phyloP scores from a whole-genome alignment of 1,139 yeast genomes.

The Suhomyces terraborum region DNA sequence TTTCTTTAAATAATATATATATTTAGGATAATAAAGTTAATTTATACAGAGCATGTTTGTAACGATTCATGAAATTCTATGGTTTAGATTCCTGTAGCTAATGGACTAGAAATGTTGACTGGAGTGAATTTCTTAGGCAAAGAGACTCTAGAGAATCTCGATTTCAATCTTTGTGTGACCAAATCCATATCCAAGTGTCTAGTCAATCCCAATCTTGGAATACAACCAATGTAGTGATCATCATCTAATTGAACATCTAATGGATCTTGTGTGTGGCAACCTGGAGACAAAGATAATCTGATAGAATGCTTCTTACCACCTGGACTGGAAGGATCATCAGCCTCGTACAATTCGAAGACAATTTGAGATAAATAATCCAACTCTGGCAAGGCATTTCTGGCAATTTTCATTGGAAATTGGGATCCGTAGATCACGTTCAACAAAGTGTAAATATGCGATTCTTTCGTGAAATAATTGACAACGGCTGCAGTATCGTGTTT shows the following conservation, averaged over 20 bases:
- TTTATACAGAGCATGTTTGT: not conserved
- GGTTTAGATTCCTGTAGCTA: conserved; percentile 26
- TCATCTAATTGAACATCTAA: conserved; percentile 94
- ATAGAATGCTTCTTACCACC: conserved; percentile 83
- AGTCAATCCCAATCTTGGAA: conserved; percentile 85
- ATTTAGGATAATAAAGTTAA: conserved; percentile 6
- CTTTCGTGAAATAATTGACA: conserved; percentile 91
- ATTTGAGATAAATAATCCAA: conserved; percentile 94
- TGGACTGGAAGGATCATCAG: conserved; percentile 57
- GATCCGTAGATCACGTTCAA: conserved; percentile 89
- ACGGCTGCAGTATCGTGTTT: conserved; percentile 79
- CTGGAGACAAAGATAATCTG: conserved; percentile 88
- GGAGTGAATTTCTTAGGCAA: conserved; percentile 91
- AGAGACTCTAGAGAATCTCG: conserved; percentile 82
- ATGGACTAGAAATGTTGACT: conserved; percentile 79
- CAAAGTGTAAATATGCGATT: conserved; percentile 92
- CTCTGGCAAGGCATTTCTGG: conserved; percentile 94
- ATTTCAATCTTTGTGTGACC: conserved; percentile 78
- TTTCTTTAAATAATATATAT: conserved; percentile 2
- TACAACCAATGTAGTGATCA: conserved; percentile 95
- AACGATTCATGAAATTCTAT: too few species aligned
- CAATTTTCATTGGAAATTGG: conserved; percentile 91
- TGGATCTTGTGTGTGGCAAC: conserved; percentile 97
- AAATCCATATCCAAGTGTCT: conserved; percentile 92
- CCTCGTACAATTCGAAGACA: conserved; percentile 88